phyloP scores from a whole-genome alignment of 805 yeast genomes.

The Pichia thaimueangensis region DNA sequence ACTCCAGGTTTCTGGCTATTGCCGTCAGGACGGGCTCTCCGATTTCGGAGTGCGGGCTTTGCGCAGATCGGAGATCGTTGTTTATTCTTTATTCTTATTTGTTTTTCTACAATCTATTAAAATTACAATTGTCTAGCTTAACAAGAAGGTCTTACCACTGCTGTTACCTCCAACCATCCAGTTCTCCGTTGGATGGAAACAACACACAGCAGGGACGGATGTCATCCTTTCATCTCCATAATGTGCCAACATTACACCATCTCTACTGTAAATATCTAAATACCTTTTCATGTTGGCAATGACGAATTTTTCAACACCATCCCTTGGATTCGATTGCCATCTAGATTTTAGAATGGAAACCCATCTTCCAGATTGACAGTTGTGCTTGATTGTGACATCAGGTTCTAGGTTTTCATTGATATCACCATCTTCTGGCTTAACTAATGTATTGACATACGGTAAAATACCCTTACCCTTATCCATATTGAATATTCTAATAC shows the following conservation, averaged over 20 bases:
- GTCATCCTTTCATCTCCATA: conserved; percentile 53
- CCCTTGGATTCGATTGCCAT: conserved; percentile 74
- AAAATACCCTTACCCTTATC: conserved; percentile 26
- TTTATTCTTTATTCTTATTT: no score
- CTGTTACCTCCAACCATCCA: conserved; percentile 95
- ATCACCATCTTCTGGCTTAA: conserved; percentile 19
- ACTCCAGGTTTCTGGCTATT: no score
- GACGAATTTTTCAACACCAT: conserved; percentile 72
- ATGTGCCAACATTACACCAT: conserved; percentile 76
- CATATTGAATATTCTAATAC: conserved; percentile 64
- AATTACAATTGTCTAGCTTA: no score
- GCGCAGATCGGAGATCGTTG: no score
- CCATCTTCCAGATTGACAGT: conserved; percentile 97
- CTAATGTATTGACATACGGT: conserved; percentile 10
- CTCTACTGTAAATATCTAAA: conserved; percentile 72
- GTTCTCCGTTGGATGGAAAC: conserved; percentile 78
- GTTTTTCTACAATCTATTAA: no score
- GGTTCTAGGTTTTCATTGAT: conserved; percentile 48
- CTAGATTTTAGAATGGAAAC: conserved; percentile 83
- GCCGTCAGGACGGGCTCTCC: no score
- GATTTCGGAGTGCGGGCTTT: no score
- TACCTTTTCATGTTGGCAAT: conserved; percentile 92
- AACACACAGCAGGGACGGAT: conserved; percentile 88
- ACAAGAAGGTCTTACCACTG: conserved; percentile 79
- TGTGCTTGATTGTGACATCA: conserved; percentile 62